Conservation (phyloP, 441 rosid species). For the Capsella rubella region DNA sequence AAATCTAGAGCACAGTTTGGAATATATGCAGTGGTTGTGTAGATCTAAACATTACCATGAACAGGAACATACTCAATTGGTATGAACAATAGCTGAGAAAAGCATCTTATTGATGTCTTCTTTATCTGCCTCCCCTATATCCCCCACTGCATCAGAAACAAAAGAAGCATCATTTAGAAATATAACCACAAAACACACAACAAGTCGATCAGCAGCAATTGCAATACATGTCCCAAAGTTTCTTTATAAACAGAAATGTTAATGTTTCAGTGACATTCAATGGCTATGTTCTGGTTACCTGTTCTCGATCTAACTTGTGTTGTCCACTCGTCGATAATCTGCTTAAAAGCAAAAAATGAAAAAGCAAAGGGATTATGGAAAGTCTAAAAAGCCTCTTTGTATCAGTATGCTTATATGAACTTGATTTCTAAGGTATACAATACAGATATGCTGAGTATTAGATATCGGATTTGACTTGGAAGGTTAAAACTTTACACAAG, state of each 20-base stretch:
- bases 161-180: conserved; percentile 19
- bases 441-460: background rate
- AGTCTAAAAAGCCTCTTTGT: background rate
- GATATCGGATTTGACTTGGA: background rate
- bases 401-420: conserved; percentile 4
- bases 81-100: conserved; percentile 74
- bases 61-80: conserved; percentile 43
- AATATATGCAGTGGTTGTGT: background rate
- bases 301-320: conserved; percentile 69
- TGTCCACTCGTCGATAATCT: conserved; percentile 86
- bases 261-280: background rate
- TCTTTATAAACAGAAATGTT: background rate
- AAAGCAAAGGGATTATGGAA: conserved; percentile 8
- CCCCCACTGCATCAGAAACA: conserved; percentile 59
- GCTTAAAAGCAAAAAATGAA: conserved; percentile 34
- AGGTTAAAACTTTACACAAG: background rate
- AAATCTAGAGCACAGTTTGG: conserved; percentile 13
- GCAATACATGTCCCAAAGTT: background rate
- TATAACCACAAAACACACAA: background rate
- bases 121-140: conserved; percentile 53
- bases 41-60: conserved; percentile 12
- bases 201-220: background rate
- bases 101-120: conserved; percentile 78
- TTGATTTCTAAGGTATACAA: background rate
- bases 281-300: conserved; percentile 47